Evolutionary conservation across 768 basidiomycete species (phyloP).

Genomic region (Suillus cothurnatus): DNA sequence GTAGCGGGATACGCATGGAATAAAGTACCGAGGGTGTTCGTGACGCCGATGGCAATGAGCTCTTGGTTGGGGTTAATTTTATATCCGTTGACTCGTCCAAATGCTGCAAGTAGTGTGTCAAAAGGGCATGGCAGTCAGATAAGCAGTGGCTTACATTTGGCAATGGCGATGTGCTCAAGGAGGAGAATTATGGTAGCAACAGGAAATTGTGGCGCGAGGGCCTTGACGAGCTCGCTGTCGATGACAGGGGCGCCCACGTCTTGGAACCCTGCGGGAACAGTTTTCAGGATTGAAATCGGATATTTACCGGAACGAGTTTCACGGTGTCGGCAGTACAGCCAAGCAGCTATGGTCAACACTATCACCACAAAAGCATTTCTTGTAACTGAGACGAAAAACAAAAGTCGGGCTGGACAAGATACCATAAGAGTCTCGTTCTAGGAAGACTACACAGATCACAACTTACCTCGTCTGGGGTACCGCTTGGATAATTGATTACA

Average conservation of each 20-base stretch:
- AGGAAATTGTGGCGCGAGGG: slow-evolving; percentile 75
- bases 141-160: slow-evolving; percentile 67
- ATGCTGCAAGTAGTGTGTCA: slow-evolving; percentile 54
- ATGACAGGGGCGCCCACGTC: slow-evolving; percentile 51
- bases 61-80: slow-evolving; percentile 95
- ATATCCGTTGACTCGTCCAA: slow-evolving; percentile 94
- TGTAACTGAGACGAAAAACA: slow-evolving; percentile 79
- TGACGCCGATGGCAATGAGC: slow-evolving; percentile 96
- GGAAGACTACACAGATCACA: background rate
- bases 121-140: background rate
- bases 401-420: slow-evolving; percentile 50
- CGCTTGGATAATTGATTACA: slow-evolving; percentile 54
- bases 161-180: slow-evolving; percentile 95
- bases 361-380: slow-evolving; percentile 89
- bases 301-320: slow-evolving; percentile 61
- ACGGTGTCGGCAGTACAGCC: slow-evolving; percentile 76
- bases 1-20: slow-evolving; percentile 96
- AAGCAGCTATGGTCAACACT: slow-evolving; percentile 84
- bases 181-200: slow-evolving; percentile 88
- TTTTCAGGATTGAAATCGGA: slow-evolving; percentile 82
- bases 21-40: slow-evolving; percentile 86
- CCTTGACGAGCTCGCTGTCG: slow-evolving; percentile 53
- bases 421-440: slow-evolving; percentile 1
- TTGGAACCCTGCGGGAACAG: slow-evolving; percentile 84
- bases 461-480: slow-evolving; percentile 64